Evolutionary conservation across 2,329 filamentous ascomycete species (phyloP), one percentile per base, ranked within the genome.

Genomic region (Aspergillus sp.): DNA sequence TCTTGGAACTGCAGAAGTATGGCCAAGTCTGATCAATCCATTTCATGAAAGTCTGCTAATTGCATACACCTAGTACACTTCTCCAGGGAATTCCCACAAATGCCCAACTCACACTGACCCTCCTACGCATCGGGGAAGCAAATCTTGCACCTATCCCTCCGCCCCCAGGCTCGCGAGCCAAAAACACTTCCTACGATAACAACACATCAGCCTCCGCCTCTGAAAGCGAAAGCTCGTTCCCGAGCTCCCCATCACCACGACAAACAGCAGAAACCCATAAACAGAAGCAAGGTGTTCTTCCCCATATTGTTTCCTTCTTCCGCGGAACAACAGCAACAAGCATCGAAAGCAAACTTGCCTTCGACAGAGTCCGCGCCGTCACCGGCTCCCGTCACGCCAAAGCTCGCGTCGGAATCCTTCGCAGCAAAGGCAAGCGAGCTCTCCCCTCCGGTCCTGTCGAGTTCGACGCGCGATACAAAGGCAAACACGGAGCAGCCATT

Each of bases 21-120:
- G 54, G 6, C 7, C 4, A 17, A 20, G n/a, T 6, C 15, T 9
- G 5, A 19, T 4, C 4, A 4, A n/a, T 30, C 19, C 7, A 27
- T 30, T 30, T 4, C 7, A 23, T 6, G 25, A 10, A 19, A 7
- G 17, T 15, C 23, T 46, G 32, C 55, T 64, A 47, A 67, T 47
- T 9, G n/a, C 3, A 2, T 38, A 13, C 17, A n/a, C n/a, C n/a
- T 44, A 74, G 72, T 54, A 88, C 85, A 0, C 64, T 93, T 1
- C 79, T 95, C 44, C 88, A 86, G 61, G 87, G 88, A 2, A 83
- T 93, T 0, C 89, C 89, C 1, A 95, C 88, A 1, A 93, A 94
- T 61, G 87, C 88, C 3, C 89, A 95, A 61, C 79, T 94, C 15
- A 83, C 88, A 0, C 72, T 94, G 23, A 94, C 88, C 0, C 76